Percentiles rank a stretch among this genome's conserved stretches.
Conservation (phyloP, 176 grass and related monocot genomes). For the Oryza glaberrima region DNA sequence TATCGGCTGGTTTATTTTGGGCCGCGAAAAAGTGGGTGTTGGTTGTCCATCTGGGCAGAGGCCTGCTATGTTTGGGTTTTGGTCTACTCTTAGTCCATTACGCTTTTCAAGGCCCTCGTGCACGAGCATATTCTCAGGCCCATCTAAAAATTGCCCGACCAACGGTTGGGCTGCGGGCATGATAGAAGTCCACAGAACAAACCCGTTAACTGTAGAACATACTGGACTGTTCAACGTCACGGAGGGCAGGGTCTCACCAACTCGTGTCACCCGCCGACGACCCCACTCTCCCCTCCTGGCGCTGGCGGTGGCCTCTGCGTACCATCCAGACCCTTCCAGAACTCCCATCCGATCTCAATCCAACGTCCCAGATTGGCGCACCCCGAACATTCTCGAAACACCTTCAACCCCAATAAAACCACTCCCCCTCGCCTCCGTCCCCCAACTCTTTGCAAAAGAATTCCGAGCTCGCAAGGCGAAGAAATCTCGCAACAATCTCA, state of each 20-base stretch:
- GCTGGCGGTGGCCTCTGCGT: neutral
- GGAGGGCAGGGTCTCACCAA: neutral
- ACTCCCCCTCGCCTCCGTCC: neutral
- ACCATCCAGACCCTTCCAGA: conserved; percentile 51
- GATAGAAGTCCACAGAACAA: neutral
- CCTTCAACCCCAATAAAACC: conserved; percentile 35
- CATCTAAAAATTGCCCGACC: no score
- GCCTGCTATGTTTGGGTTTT: no score
- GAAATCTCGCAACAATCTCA: neutral
- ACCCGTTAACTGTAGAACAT: neutral
- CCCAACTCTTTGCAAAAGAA: neutral
- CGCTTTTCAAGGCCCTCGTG: no score
- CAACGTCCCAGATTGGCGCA: conserved; percentile 7
- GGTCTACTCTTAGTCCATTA: no score
- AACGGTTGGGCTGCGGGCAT: no score
- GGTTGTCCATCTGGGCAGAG: no score
- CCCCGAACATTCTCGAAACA: conserved; percentile 63
- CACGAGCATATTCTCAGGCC: no score
- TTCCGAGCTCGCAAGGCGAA: conserved; percentile 20
- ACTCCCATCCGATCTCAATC: conserved; percentile 40
- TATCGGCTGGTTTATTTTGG: no score
- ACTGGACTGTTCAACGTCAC: neutral
- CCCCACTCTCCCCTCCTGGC: neutral
- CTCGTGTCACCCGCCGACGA: neutral
- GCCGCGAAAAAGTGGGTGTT: no score